Percentiles rank a stretch among this genome's conserved stretches.
phyloP scores from a whole-genome alignment of 768 basidiomycete species.

The Lactarius akahatsu region DNA sequence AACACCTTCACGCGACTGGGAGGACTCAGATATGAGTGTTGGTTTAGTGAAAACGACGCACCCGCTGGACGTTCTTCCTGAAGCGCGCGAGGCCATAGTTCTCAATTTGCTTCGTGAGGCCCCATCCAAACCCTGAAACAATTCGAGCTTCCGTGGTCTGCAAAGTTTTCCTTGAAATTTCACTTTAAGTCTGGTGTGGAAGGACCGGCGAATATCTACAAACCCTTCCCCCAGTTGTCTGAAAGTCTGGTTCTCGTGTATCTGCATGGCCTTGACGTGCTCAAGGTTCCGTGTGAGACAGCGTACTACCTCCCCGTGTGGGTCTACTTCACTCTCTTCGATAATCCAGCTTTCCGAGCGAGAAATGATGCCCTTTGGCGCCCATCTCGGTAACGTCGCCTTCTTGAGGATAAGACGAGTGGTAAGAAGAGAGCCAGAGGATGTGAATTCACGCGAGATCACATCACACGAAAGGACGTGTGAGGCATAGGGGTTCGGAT shows the following conservation, averaged over 20 bases:
- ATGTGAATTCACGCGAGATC: slow-evolving; percentile 74
- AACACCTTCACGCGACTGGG: slow-evolving; percentile 83
- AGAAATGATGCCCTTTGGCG: slow-evolving; percentile 75
- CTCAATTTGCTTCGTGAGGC: slow-evolving; percentile 83
- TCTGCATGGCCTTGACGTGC: slow-evolving; percentile 91
- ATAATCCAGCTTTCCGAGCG: slow-evolving; percentile 92
- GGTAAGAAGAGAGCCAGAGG: slow-evolving; percentile 74
- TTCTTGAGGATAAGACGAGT: slow-evolving; percentile 91
- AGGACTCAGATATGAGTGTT: slow-evolving; percentile 24
- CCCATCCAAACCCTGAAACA: slow-evolving; percentile 89
- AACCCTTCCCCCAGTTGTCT: slow-evolving; percentile 70
- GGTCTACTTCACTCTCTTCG: slow-evolving; percentile 93
- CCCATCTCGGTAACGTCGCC: slow-evolving; percentile 91
- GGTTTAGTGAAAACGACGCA: slow-evolving; percentile 38
- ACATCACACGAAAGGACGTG: slow-evolving; percentile 97
- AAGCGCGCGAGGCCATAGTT: slow-evolving; percentile 80
- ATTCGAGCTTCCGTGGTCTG: slow-evolving; percentile 87
- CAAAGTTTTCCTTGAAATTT: slow-evolving; percentile 59
- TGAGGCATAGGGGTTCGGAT: slow-evolving; percentile 91
- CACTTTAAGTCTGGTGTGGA: slow-evolving; percentile 2
- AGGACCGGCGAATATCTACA: slow-evolving; percentile 5
- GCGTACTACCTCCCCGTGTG: slow-evolving; percentile 68
- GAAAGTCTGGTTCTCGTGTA: slow-evolving; percentile 79
- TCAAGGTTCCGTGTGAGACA: slow-evolving; percentile 89
- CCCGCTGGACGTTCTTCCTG: slow-evolving; percentile 84